Base-by-base conservation (phyloP, 2,329 filamentous ascomycete genomes). In the Teratosphaeria destructans region DNA sequence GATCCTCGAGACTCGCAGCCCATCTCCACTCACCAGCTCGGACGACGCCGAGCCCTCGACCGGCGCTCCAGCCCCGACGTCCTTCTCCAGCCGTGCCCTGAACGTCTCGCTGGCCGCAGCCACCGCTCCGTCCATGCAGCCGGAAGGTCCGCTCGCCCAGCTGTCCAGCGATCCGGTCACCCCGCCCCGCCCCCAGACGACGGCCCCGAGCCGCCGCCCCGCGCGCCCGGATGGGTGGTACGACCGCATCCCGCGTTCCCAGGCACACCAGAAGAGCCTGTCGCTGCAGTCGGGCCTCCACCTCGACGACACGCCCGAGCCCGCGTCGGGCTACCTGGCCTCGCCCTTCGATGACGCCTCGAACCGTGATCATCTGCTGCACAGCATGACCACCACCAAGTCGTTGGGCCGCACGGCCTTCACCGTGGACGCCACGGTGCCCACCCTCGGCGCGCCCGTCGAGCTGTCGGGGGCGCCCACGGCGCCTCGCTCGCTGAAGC, bases 1-100 rank as follows among this genome's bases (percentile, higher is more conserved):
- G 61, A 76, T 86, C 65, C 75, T 86, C 62, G 78, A 80, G 62
- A 81, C 79, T 43, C 77, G 83, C 57, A 86, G 81, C 58, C 84
- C 84, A 11, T 85, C 83, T 27, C 84, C 84, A 2, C 78, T 82
- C 65, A 56, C 70, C 52, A 73, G 77, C 34, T 70, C 71, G 12
- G 71, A 70, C 59, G 68, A 74, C 12, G 59, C 60, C 3, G 61
- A 64, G 11, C 62, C 58, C 16, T 56, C 63, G 69, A 39, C 73
- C 68, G 70, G 63, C 57, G 63, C 60, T 60, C 62, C 57, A 59
- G 66, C 68, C 26, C 61, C 72, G 59, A 60, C 62, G 27, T 60
- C 72, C 2, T 80, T 81, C 66, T 76, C 76, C 12, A 78, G 78
- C 34, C 75, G 77, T 35, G 78, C 79, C 57, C 76, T 81, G 74